Evolutionary conservation across 495 filamentous ascomycete genomes (phyloP).

Genomic region (Xylaria grammica): DNA sequence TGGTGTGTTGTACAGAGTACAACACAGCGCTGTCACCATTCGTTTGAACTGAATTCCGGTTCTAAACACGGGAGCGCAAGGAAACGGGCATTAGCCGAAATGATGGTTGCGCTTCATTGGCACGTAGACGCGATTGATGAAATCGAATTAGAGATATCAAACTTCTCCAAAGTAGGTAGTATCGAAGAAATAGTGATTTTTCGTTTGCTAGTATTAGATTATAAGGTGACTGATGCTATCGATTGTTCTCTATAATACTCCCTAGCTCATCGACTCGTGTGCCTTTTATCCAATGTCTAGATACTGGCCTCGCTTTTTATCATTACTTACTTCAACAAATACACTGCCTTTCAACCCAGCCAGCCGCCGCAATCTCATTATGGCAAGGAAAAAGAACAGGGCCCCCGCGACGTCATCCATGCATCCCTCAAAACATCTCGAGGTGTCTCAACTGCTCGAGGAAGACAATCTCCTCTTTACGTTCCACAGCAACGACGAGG

Average conservation of each 20-base stretch:
- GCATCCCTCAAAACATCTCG: conserved; percentile 43
- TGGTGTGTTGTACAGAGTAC: background rate
- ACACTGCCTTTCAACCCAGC: background rate
- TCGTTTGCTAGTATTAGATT: background rate
- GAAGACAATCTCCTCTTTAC: conserved; percentile 37
- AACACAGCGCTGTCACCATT: background rate
- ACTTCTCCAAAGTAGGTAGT: background rate
- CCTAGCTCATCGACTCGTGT: background rate
- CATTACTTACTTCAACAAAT: background rate
- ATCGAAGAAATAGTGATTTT: background rate
- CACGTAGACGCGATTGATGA: background rate
- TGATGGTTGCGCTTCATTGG: background rate
- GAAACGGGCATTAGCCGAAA: background rate
- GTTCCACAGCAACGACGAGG: conserved; percentile 3
- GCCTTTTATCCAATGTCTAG: background rate
- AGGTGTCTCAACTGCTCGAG: conserved; percentile 42
- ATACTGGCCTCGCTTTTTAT: background rate
- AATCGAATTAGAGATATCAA: background rate
- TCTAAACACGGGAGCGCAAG: background rate
- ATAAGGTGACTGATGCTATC: background rate
- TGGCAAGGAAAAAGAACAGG: background rate
- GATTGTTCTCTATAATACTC: background rate
- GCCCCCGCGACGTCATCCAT: conserved; percentile 42
- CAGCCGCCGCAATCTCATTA: background rate
- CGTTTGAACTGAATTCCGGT: background rate